Conservation (phyloP, 768 basidiomycete species). For the Dioszegia crocea region DNA sequence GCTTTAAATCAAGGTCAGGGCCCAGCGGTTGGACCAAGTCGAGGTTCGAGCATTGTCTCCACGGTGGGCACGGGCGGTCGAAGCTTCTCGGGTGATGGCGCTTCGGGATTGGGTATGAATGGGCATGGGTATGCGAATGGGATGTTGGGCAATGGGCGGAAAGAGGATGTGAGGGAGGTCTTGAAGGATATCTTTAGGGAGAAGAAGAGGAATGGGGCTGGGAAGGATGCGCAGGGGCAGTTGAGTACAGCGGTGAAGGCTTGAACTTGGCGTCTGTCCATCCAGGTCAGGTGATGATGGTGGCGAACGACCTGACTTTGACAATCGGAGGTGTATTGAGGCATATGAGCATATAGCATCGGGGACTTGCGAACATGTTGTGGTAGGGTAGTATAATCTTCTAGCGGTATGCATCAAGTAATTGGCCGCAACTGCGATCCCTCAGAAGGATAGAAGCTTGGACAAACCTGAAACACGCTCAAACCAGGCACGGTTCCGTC, state of each 20-base stretch:
- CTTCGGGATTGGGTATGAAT: neutral
- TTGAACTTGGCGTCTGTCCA: neutral
- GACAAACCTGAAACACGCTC: neutral
- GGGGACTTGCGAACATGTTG: too few relatives aligned
- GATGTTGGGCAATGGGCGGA: neutral
- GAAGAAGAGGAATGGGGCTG: conserved; percentile 18
- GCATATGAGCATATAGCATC: too few relatives aligned
- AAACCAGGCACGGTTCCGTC: neutral
- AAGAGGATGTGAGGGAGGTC: conserved; percentile 37
- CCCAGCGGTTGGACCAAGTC: neutral
- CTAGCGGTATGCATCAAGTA: too few relatives aligned
- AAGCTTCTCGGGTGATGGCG: neutral
- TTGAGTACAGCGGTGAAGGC: neutral
- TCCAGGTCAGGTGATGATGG: neutral
- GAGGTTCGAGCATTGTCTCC: conserved; percentile 4
- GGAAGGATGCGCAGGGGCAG: neutral
- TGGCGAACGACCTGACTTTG: neutral
- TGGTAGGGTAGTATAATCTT: too few relatives aligned
- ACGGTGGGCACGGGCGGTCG: conserved; percentile 8
- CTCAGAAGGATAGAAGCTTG: neutral
- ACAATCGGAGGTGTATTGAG: too few relatives aligned
- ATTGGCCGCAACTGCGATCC: too few relatives aligned
- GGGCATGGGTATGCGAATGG: neutral
- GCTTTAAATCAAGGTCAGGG: conserved; percentile 55
- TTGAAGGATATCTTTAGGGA: conserved; percentile 47